Base-by-base conservation (phyloP, 1,284 basidiomycete species). In the Agaricales sp. region DNA sequence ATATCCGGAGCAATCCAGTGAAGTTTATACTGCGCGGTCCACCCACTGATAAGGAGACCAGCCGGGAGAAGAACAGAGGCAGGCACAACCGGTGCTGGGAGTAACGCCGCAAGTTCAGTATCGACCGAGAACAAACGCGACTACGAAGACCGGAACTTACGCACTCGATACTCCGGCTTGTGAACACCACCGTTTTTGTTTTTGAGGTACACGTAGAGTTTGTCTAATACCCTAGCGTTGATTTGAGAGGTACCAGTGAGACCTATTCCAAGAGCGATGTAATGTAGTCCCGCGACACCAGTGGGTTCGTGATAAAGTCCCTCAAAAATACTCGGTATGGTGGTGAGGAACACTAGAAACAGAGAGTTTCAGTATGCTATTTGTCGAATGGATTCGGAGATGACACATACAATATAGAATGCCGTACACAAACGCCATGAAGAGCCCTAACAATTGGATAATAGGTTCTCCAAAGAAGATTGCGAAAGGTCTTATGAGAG, bases 1-100 rank as follows among this genome's bases (percentile, higher is more conserved):
- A 79, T 68, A 55, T 78, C 75, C 0, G 75, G 69, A 0, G 63
- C 77, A 50, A 84, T 75, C 82, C 82, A 86, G 50, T 73, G 74
- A 0, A 71, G 58, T 25, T 63, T 62, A 1, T 67, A 61, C 45
- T 79, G 58, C 6, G 74, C 75, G 0, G 72, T 67, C 82, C 82
- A 87, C 18, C 83, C 82, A 3, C 72, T 67, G 18, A 86, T 62
- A 24, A 87, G 60, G 12, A 84, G 61, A 1, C 83, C 83, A 0
- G 71, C 60, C 0, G 77, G 74, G 2, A 82, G 66, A 1, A 73
- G 25, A 1, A 77, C 46, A 1, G 74, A 71, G 0, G 78, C 80
- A 0, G 77, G 70, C 19, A 86, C 57, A 70, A 88, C 76, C 1
- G 75, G 65, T 0, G 79, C 82, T 82, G 26, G n/a, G 30, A 12